Evolutionary conservation across 202 grass and related monocot genomes (phyloP).

Genomic region (Digitaria exilis): DNA sequence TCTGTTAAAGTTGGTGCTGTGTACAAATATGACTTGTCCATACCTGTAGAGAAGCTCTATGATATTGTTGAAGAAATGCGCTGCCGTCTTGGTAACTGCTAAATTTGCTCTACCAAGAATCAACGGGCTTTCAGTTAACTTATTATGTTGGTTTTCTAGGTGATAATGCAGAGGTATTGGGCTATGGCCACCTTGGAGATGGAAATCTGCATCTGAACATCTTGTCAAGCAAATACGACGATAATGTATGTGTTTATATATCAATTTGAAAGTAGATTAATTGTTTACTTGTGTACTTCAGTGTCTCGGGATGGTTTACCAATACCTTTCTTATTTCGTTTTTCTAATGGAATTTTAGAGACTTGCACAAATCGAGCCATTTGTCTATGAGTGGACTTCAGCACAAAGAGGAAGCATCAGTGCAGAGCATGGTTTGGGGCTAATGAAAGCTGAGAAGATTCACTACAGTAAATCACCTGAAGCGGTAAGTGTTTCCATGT

Average conservation of each 20-base stretch:
- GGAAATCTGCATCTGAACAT: conserved; percentile 96
- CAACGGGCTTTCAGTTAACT: conserved; percentile 15
- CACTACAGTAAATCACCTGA: conserved; percentile 94
- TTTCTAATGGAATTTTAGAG: conserved; percentile 58
- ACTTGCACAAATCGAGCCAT: conserved; percentile 79
- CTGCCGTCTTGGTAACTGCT: conserved; percentile 65
- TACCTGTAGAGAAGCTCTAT: conserved; percentile 87
- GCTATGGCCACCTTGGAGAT: conserved; percentile 94
- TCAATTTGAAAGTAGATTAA: conserved; percentile 26
- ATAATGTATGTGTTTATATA: conserved; percentile 59
- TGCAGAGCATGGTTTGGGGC: conserved; percentile 86
- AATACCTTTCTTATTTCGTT: conserved; percentile 28
- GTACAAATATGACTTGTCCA: conserved; percentile 96
- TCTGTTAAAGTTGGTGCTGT: conserved; percentile 84
- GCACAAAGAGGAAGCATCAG: conserved; percentile 94
- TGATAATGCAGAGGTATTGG: conserved; percentile 68
- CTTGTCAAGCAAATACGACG: conserved; percentile 66
- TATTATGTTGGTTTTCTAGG: conserved; percentile 50
- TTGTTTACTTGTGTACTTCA: conserved; percentile 32
- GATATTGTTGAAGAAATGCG: conserved; percentile 95
- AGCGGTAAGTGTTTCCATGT: conserved; percentile 60
- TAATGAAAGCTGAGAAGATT: conserved; percentile 98
- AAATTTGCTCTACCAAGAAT: conserved; percentile 6
- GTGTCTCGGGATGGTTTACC: conserved; percentile 1
- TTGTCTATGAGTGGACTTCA: conserved; percentile 96